Percentiles rank a stretch among this genome's conserved stretches.
Conservation (phyloP, 2,329 filamentous ascomycete genomes). For the Cucurbitaria berberidis region DNA sequence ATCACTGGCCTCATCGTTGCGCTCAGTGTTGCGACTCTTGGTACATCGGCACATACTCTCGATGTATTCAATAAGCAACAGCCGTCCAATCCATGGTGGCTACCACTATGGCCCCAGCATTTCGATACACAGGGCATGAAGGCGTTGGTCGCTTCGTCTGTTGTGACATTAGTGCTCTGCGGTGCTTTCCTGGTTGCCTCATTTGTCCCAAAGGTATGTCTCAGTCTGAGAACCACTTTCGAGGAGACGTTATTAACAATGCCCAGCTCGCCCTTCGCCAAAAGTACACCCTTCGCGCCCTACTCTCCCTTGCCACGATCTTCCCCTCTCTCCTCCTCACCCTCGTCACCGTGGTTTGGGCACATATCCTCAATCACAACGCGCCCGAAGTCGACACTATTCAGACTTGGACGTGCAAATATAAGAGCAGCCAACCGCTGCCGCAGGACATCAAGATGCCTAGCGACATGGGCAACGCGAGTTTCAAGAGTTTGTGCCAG, state of each 20-base stretch:
- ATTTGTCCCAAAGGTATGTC: slow-evolving; percentile 44
- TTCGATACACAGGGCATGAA: slow-evolving; percentile 55
- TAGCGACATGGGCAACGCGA: slow-evolving; percentile 40
- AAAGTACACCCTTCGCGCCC: slow-evolving; percentile 48
- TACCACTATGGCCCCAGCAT: slow-evolving; percentile 56
- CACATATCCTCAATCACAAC: slow-evolving; percentile 46
- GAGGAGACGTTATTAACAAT: slow-evolving; percentile 8
- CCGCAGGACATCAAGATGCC: slow-evolving; percentile 30
- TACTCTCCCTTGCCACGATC: slow-evolving; percentile 45
- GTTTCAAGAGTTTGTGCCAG: slow-evolving; percentile 49
- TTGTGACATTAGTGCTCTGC: slow-evolving; percentile 50
- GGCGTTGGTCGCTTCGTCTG: slow-evolving; percentile 48
- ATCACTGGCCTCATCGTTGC: slow-evolving; percentile 47
- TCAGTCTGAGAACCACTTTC: not conserved
- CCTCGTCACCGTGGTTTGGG: slow-evolving; percentile 51
- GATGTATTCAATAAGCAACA: slow-evolving; percentile 52
- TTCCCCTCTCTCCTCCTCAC: slow-evolving; percentile 48
- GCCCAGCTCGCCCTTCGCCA: slow-evolving; percentile 40
- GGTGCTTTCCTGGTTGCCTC: slow-evolving; percentile 41
- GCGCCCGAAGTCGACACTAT: slow-evolving; percentile 46
- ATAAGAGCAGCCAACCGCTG: slow-evolving; percentile 35
- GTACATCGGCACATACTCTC: slow-evolving; percentile 52
- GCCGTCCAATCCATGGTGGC: slow-evolving; percentile 54
- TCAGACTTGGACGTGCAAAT: slow-evolving; percentile 51
- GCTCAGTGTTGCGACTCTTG: slow-evolving; percentile 52